Evolutionary conservation across 352 stramenopile genomes (phyloP).

Genomic region (Globisporangium nunn): DNA sequence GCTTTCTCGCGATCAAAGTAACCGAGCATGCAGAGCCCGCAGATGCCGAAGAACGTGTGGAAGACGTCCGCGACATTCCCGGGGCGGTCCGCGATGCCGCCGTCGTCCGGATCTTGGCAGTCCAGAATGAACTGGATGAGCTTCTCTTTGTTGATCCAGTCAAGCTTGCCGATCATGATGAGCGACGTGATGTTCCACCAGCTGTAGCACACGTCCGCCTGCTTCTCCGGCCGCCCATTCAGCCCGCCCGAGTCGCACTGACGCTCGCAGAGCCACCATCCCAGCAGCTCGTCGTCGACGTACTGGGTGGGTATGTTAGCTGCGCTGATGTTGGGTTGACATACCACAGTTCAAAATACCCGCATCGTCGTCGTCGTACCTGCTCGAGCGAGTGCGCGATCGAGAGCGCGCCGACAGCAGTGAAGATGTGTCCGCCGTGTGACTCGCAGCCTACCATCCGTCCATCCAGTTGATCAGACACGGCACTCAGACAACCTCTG

Average conservation of each 20-base stretch:
- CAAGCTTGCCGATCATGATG: constrained; percentile 91
- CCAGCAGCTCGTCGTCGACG: constrained; percentile 86
- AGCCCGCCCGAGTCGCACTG: constrained; percentile 93
- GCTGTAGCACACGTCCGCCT: constrained; percentile 99
- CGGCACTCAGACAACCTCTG: too few species aligned
- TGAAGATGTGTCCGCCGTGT: constrained; percentile 97
- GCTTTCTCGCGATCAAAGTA: constrained; percentile 82
- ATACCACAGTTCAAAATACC: not conserved
- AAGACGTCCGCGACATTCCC: constrained; percentile 96
- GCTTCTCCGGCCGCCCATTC: constrained; percentile 98
- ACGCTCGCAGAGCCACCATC: constrained; percentile 96
- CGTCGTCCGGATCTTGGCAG: constrained; percentile 96
- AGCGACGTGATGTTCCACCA: constrained; percentile 99
- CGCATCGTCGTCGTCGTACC: constrained; percentile 11
- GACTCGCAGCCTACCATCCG: constrained; percentile 88
- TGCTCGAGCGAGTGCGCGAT: constrained; percentile 63
- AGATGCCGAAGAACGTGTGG: constrained; percentile 98
- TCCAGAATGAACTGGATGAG: constrained; percentile 92
- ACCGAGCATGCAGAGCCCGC: constrained; percentile 91
- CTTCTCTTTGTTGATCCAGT: constrained; percentile 94
- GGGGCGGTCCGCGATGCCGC: constrained; percentile 97
- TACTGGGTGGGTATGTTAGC: constrained; percentile 26
- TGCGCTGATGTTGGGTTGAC: not conserved
- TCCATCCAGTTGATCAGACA: constrained; percentile 6
- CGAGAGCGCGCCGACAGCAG: constrained; percentile 93